Base-by-base conservation (phyloP, 169 alveolate genomes). In the Neospora caninum region DNA sequence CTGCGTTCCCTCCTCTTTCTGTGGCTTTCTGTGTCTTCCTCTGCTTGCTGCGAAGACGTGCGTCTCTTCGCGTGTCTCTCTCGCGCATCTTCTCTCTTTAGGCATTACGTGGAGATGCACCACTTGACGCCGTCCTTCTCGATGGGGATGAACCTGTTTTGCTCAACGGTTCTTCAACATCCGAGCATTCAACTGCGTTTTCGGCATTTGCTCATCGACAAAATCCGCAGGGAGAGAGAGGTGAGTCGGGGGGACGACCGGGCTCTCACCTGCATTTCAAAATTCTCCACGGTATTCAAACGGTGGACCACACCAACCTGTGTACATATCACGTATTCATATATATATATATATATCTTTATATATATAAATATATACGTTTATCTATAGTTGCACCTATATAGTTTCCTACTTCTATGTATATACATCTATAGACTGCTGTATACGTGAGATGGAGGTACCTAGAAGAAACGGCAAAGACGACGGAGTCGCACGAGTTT, bases 81-180 rank as follows among this genome's bases (percentile, higher is more conserved):
- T 7, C 27, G 10, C 16, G 10, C n/a, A 22, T 4, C 7, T n/a
- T n/a, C n/a, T 7, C 42, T 9, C 25, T 13, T 41, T 43, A 73
- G 84, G 43, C 84, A 73, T 43, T 73, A 34, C 84, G 84, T 73
- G 9, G 84, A 73, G 43, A 73, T 73, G 84, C 39, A 73, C 43
- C 84, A 73, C 42, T n/a, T 73, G 43, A 73, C 84, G 84, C 84
- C 84, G 41, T 73, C 84, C n/a, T 73, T 34, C 43, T 34, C 84
- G 39, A 36, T 36, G 43, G 84, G 84, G 84, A 73, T 73, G 84
- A 31, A n/a, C 27, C 84, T 73, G 31, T 73, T 73, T 22, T 73
- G 43, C 84, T 31, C 84, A 10, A 36, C 84, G 38, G 84, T 73
- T 31, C 42, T 73, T 41, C 84, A 73, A 43, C 84, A 73, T 9